phyloP scores from a whole-genome alignment of 257 asterid species.

The Capsicum pubescens region DNA sequence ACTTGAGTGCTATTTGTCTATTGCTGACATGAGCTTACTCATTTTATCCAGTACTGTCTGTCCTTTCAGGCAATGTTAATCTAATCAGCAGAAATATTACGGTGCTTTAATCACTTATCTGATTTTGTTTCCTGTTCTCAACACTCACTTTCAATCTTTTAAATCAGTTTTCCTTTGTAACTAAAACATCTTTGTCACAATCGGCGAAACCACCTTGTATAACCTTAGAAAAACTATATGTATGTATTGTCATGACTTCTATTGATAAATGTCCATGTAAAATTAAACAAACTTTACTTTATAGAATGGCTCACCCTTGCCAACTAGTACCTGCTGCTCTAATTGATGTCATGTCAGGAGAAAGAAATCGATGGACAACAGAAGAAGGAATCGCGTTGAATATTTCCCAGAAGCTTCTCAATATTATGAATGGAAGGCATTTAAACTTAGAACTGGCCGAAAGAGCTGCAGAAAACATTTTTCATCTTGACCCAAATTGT shows the following conservation, averaged over 20 bases:
- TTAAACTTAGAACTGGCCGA: slow-evolving; percentile 63
- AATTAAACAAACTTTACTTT: neutral
- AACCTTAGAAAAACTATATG: neutral
- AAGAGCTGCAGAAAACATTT: slow-evolving; percentile 58
- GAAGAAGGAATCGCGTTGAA: slow-evolving; percentile 59
- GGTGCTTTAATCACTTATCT: neutral
- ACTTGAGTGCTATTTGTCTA: neutral
- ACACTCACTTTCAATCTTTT: neutral
- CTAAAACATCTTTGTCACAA: neutral
- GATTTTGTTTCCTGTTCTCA: neutral
- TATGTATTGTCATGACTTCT: neutral
- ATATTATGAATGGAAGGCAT: slow-evolving; percentile 57
- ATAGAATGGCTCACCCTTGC: slow-evolving; percentile 74
- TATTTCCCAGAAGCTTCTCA: slow-evolving; percentile 50
- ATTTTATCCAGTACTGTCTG: neutral
- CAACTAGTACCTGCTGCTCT: slow-evolving; percentile 58
- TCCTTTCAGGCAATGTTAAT: neutral
- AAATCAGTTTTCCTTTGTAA: neutral
- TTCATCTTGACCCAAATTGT: slow-evolving; percentile 59
- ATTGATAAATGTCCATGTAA: neutral
- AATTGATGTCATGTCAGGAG: slow-evolving; percentile 54
- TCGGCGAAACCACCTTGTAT: neutral
- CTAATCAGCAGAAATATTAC: neutral
- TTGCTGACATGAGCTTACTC: neutral
- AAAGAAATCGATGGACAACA: slow-evolving; percentile 38